Conservation (phyloP, 139 green algal species). For the Protoeuglena noctilucae region DNA sequence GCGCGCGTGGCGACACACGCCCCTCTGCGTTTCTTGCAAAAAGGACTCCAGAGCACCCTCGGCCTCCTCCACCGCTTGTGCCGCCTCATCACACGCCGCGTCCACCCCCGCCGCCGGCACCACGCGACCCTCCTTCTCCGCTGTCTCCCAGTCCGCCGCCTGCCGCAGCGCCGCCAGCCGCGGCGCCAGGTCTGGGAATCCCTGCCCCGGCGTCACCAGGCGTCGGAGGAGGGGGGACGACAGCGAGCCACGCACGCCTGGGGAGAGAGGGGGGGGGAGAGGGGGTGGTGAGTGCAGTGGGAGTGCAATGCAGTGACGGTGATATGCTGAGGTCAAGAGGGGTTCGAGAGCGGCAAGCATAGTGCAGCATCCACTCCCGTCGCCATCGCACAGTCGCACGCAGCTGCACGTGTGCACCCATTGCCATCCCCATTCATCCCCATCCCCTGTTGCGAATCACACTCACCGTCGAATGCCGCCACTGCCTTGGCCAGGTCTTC, state of each 20-base stretch:
- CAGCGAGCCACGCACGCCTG: neutral
- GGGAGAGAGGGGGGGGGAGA: no score
- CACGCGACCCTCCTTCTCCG: slow-evolving; percentile 48
- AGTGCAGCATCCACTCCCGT: no score
- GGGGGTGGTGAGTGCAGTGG: no score
- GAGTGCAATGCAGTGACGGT: no score
- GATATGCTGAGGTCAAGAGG: no score
- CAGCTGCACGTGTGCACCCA: no score
- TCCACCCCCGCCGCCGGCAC: slow-evolving; percentile 51
- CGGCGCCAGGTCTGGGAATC: slow-evolving; percentile 21
- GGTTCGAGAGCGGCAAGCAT: no score
- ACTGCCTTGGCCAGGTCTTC: neutral
- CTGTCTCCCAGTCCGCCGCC: slow-evolving; percentile 66
- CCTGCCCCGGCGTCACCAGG: slow-evolving; percentile 21
- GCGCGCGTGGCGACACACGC: slow-evolving; percentile 18
- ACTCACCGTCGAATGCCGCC: neutral
- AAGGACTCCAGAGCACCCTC: neutral
- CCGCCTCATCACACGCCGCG: slow-evolving; percentile 45
- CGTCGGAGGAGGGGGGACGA: slow-evolving; percentile 14
- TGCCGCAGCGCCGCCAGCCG: slow-evolving; percentile 34
- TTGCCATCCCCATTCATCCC: no score
- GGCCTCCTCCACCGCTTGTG: slow-evolving; percentile 36
- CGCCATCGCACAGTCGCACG: no score
- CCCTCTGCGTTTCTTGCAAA: no score
- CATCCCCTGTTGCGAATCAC: no score